phyloP scores from a whole-genome alignment of 2,329 filamentous ascomycete species.

The Cucurbitaria berberidis region DNA sequence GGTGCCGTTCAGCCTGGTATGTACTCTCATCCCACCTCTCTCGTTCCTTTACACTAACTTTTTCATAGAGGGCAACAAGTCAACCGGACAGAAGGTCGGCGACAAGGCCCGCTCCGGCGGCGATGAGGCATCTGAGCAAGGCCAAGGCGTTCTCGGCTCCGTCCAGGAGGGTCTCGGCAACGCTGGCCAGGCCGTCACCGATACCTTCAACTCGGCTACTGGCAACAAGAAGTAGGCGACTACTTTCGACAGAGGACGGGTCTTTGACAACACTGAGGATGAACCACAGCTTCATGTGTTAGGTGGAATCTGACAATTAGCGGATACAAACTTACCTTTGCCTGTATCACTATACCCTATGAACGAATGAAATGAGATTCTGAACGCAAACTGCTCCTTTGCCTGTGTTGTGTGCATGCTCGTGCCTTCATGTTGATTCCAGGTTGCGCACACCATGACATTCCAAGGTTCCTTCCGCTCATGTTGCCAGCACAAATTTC shows the following conservation, averaged over 20 bases:
- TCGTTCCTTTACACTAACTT: conserved; percentile 22
- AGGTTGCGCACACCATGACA: too few species aligned
- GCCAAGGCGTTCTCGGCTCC: conserved; percentile 48
- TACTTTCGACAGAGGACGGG: neutral
- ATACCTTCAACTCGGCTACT: conserved; percentile 45
- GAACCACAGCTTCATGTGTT: conserved; percentile 5
- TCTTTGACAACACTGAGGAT: conserved; percentile 6
- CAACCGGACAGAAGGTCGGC: conserved; percentile 54
- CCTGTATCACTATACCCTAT: conserved; percentile 24
- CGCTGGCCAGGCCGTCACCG: conserved; percentile 49
- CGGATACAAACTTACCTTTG: conserved; percentile 7
- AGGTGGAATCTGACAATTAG: conserved; percentile 7
- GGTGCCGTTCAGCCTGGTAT: conserved; percentile 56
- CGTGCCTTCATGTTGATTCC: neutral
- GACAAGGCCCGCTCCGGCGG: conserved; percentile 52
- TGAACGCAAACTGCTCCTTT: neutral
- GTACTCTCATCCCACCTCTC: conserved; percentile 8
- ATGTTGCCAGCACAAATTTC: neutral
- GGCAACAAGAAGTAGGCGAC: conserved; percentile 44
- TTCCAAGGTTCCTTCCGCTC: neutral
- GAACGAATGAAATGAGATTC: conserved; percentile 19
- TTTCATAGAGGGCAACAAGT: conserved; percentile 52
- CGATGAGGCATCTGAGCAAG: conserved; percentile 51
- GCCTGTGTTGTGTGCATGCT: neutral
- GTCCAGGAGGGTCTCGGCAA: conserved; percentile 51